Evolutionary conservation across 257 asterid species (phyloP).

Genomic region (Scutellaria galericulata): DNA sequence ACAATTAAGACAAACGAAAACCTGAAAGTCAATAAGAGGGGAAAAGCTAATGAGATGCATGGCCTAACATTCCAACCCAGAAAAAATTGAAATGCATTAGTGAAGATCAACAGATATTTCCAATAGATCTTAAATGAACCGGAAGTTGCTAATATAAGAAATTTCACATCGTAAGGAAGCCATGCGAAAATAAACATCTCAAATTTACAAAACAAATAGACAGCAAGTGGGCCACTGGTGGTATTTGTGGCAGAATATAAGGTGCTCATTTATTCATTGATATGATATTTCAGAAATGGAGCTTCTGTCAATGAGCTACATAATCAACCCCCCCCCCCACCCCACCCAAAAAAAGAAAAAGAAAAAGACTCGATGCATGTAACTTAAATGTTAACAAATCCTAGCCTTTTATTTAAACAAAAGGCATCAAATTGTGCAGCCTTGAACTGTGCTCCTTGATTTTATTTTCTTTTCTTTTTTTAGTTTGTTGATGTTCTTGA

Average conservation of each 20-base stretch:
- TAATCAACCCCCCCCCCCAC: neutral
- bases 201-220: neutral
- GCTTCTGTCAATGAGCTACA: constrained; percentile 15
- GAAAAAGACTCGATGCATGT: neutral
- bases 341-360: no score
- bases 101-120: constrained; percentile 13
- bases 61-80: constrained; percentile 2
- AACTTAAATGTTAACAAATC: neutral
- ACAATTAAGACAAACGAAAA: constrained; percentile 14
- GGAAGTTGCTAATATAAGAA: neutral
- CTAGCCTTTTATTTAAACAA: neutral
- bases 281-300: neutral
- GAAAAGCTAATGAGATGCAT: neutral
- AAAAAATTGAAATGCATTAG: constrained; percentile 15
- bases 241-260: neutral
- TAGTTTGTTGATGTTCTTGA: neutral
- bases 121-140: constrained; percentile 7
- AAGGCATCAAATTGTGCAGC: neutral
- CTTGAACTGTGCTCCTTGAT: neutral
- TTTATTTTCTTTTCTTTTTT: neutral
- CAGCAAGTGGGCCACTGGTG: neutral
- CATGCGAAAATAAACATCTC: constrained; percentile 1
- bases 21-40: neutral
- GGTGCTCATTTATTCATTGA: no score
- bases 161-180: neutral